These are phyloP conservation scores for Sphagnum magellanicum DNA, from an alignment of 228 moss, liverwort and hornwort species.

Conservation along the genomic window DNA sequence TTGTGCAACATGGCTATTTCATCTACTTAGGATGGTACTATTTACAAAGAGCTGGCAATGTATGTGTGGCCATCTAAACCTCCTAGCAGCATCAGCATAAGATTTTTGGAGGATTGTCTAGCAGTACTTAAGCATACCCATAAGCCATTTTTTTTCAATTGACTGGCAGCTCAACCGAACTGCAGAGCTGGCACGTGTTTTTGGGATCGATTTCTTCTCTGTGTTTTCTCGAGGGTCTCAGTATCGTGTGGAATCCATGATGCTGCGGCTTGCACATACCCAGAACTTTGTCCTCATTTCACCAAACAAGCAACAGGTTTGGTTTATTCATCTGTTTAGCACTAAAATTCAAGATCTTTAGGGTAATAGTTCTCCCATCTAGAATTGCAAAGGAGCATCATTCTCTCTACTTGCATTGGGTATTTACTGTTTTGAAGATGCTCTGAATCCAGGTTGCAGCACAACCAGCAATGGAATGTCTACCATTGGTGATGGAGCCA, in stretches of 20 bases:
- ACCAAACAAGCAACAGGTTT: constrained; percentile 89
- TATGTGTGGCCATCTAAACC: too few relatives aligned
- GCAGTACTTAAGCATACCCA: too few relatives aligned
- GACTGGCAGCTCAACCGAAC: constrained; percentile 80
- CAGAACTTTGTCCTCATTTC: constrained; percentile 88
- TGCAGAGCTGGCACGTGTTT: constrained; percentile 93
- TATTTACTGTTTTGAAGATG: too few relatives aligned
- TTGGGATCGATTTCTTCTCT: constrained; percentile 97
- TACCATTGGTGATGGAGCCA: constrained; percentile 99
- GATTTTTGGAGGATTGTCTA: too few relatives aligned
- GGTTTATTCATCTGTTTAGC: neutral
- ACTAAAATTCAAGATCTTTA: too few relatives aligned
- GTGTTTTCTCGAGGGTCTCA: constrained; percentile 98
- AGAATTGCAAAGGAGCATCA: too few relatives aligned
- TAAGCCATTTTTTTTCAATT: neutral
- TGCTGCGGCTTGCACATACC: constrained; percentile 91
- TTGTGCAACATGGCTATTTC: too few relatives aligned
- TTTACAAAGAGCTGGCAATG: too few relatives aligned
- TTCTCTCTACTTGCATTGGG: too few relatives aligned
- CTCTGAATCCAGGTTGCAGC: constrained; percentile 63
- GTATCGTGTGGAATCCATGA: constrained; percentile 97
- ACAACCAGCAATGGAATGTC: constrained; percentile 94
- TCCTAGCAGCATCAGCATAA: too few relatives aligned
- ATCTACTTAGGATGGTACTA: too few relatives aligned
- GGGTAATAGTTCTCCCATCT: too few relatives aligned